These are phyloP conservation scores for Friedmanniomyces simplex DNA, from an alignment of 495 filamentous ascomycete genomes.

Conservation along the genomic window DNA sequence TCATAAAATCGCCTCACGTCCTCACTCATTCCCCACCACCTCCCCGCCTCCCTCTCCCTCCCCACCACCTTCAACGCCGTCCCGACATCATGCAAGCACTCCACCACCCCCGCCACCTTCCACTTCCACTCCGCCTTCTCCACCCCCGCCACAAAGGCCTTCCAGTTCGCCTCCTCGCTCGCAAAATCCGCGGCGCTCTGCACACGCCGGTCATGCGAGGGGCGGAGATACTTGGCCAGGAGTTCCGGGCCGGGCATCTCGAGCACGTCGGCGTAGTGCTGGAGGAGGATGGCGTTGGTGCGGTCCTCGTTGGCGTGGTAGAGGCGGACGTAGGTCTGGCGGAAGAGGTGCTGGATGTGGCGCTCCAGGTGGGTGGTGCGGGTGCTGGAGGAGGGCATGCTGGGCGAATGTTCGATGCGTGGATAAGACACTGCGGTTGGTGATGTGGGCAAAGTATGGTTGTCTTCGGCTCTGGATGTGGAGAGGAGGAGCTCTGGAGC, in stretches of 20 bases:
- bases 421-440: too few relatives aligned
- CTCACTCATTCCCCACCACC: not conserved
- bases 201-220: not conserved
- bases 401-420: not conserved
- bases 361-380: not conserved
- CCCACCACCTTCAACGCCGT: not conserved
- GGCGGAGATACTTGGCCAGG: not conserved
- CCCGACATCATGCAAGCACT: not conserved
- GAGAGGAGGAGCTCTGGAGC: too few relatives aligned
- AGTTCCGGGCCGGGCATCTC: not conserved
- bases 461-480: too few relatives aligned
- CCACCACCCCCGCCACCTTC: not conserved
- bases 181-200: not conserved
- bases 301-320: not conserved
- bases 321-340: not conserved
- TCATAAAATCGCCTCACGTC: not conserved
- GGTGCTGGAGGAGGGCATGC: not conserved
- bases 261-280: not conserved
- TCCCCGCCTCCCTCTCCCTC: not conserved
- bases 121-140: not conserved
- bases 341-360: not conserved
- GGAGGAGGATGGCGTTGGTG: not conserved
- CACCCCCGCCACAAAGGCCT: not conserved
- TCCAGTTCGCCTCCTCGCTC: not conserved
- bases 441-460: too few relatives aligned